Evolutionary conservation across 1,284 basidiomycete genomes (phyloP), one percentile per base, ranked within the genome.

Genomic region (Ganoderma resinaceum): DNA sequence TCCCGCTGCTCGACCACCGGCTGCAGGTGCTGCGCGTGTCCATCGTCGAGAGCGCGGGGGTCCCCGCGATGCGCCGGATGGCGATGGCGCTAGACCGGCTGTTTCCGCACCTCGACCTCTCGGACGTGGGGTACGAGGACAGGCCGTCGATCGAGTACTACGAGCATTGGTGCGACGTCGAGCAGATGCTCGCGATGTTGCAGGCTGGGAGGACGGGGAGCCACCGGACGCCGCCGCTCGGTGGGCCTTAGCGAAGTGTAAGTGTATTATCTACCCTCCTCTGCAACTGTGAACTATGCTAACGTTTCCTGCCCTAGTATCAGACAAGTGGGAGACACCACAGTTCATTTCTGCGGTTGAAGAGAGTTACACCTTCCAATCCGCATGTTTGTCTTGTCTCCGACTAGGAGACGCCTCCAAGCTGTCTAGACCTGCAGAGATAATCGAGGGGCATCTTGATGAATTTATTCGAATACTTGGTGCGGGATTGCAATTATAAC

Each of bases 11-110:
- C 37, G 38, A 42, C 57, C 66, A 67, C 37, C 49, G 62, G 3
- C 57, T 67, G 23, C 62, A 53, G 38, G 57, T 59, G 26, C 33
- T 67, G 20, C 61, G 62, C 4, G 46, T 52, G 29, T 43, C 20
- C 57, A 14, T 67, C n/a, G 62, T 67, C 20, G 40, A 63, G 37
- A 38, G 29, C 20, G 29, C 23, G 2, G 33, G 33, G 18, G 31
- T 42, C 9, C 49, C 62, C 31, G 18, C 12, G 23, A 14, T 60
- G 11, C 66, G 66, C 46, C 29, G 31, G n/a, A 20, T 63, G 29
- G 66, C 66, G 46, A 29, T 63, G 57, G 31, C 60, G 26, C 16
- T 63, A n/a, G 66, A 67, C 49, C 55, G 66, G 20, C 35, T 67
- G 37, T 67, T 67, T 40, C 62, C 66, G 23, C 31, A 61, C 57